Base-by-base conservation (phyloP, 768 basidiomycete genomes). In the Trametes sanguinea region DNA sequence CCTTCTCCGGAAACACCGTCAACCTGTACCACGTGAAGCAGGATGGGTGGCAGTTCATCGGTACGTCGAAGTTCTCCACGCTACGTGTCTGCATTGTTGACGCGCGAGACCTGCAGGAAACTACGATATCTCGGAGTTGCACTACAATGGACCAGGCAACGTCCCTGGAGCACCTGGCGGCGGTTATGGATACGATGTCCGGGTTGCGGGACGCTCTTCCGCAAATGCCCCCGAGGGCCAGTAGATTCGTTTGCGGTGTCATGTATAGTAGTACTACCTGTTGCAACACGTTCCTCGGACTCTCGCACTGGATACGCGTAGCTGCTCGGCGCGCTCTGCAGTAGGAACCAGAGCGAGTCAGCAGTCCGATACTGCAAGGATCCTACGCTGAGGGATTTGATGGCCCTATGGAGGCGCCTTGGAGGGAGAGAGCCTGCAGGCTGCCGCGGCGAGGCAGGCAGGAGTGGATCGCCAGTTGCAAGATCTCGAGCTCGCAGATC, bases 21-120 rank as follows among this genome's bases (percentile, higher is more conserved):
- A 99, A 98, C 76, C 80, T 99, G 42, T 99, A 93, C 73, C 95
- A 97, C 63, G 92, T 99, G 70, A 89, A 94, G 73, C 88, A 96
- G 74, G 83, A 91, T 61, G 96, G 96, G 5, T 99, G 97, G 97
- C 82, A 88, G 65, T 98, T 98, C 79, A 90, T 98, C 70, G 92
- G 95, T 94, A 70, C 43, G 85, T 78, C 60, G n/a, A 9, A 5
- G 3, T 27, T 33, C 37, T 33, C 44, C 14, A 16, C 22, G 22
- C 22, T 22, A 22, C 22, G 1, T 50, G 40, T 44, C 48, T 11
- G 22, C 48, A 30, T 44, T 27, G 1, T 50, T 22, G 37, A 30
- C 60, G 35, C 35, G 35, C 11, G 35, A 6, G 35, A 11, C 11
- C 6, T 37, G 5, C 72, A 96, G 94, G 90, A 62, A 96, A 95